Evolutionary conservation across 2,329 filamentous ascomycete genomes (phyloP), one percentile per base, ranked within the genome.

Genomic region (Rachicladosporium sp.): DNA sequence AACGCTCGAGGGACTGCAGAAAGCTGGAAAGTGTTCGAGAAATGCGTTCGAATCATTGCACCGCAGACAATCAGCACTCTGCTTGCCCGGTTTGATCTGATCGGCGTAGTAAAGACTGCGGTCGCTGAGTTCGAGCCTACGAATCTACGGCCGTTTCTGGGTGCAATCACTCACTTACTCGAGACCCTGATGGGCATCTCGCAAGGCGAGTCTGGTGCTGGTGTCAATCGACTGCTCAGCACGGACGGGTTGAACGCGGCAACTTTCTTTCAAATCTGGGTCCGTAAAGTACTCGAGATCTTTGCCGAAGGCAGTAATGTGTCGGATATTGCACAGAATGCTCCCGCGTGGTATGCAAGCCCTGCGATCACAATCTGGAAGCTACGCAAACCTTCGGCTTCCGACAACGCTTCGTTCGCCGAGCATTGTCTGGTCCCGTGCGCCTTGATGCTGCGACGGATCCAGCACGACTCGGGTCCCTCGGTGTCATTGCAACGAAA

Each of bases 11-110:
- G 60, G 29, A 63, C 66, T 31, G 46, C 57, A n/a, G 51, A 52
- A 35, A 62, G 66, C 23, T 78, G 73, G 82, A 67, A 64, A 23
- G 69, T 86, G 29, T 57, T 87, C 15, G 66, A 67, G 33, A 70
- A 70, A 43, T 66, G 81, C 35, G 69, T 84, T 39, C 64, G 69
- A 36, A 64, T 76, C 11, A 74, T 89, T 11, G 79, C 83, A 0
- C 64, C 77, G 0, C 78, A 81, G 34, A 78, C 76, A 8, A 67
- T 84, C 15, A 82, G 83, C 7, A 78, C 78, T 42, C 76, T 82
- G 3, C 68, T 93, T 5, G 77, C 38, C 4, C 38, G 38, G 7
- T 41, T 41, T 30, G 29, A 37, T 10, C 29, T 41, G 8, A 12
- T 41, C 11, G 19, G 10, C n/a, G 33, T 31, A n/a, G 34, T 31